Percentiles rank a stretch among this genome's conserved stretches.
Conservation (phyloP, 2,329 filamentous ascomycete genomes). For the Penicillium frequentans region DNA sequence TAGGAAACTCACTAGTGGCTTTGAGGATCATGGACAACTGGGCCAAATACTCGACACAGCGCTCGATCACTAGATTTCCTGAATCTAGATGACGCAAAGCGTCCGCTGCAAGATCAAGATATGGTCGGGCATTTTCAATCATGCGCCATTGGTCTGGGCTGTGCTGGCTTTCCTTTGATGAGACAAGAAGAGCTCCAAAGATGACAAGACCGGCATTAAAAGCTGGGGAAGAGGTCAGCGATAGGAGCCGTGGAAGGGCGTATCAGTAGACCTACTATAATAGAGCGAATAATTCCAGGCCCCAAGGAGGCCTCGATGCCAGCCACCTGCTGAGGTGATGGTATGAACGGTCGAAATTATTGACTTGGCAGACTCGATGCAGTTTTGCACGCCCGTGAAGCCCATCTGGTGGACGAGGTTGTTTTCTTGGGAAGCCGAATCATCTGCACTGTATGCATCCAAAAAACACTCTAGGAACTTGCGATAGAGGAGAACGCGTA, state of each 20-base stretch:
- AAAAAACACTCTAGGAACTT: conserved; percentile 42
- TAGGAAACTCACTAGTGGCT: conserved; percentile 1
- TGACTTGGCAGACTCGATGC: conserved; percentile 31
- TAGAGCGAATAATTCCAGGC: conserved; percentile 35
- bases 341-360: conserved; percentile 29
- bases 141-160: conserved; percentile 4
- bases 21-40: conserved; percentile 18
- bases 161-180: conserved; percentile 7
- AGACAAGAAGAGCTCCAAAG: conserved; percentile 29
- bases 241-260: background rate
- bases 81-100: conserved; percentile 26
- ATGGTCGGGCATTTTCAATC: conserved; percentile 13
- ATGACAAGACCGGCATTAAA: conserved; percentile 37
- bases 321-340: conserved; percentile 15
- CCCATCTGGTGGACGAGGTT: conserved; percentile 32
- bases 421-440: conserved; percentile 14
- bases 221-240: conserved; percentile 18
- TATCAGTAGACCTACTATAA: conserved; percentile 30
- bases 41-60: conserved; percentile 27
- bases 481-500: conserved; percentile 44
- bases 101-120: conserved; percentile 21
- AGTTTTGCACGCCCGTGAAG: conserved; percentile 32
- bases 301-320: conserved; percentile 25
- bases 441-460: conserved; percentile 15
- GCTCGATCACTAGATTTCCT: conserved; percentile 32